phyloP scores from a whole-genome alignment of 352 stramenopile species.

The Phytophthora sojae region DNA sequence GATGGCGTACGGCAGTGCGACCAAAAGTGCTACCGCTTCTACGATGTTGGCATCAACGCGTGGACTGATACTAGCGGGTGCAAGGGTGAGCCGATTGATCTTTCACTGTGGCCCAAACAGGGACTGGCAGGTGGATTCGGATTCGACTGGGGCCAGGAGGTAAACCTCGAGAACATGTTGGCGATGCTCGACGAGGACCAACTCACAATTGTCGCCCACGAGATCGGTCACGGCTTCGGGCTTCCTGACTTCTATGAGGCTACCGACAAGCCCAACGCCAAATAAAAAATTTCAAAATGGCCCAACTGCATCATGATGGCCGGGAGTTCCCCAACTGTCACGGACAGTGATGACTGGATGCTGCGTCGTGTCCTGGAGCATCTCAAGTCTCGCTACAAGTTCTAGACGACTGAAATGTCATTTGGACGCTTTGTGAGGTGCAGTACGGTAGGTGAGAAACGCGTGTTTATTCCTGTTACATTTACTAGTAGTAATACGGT shows the following conservation, averaged over 20 bases:
- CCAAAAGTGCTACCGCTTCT: constrained; percentile 39
- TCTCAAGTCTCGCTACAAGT: no score
- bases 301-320: neutral
- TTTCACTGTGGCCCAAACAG: constrained; percentile 37
- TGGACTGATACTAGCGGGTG: constrained; percentile 29
- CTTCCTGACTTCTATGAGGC: neutral
- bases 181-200: constrained; percentile 19
- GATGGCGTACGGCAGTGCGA: constrained; percentile 34
- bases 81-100: constrained; percentile 33
- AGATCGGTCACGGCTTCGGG: constrained; percentile 12
- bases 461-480: no score
- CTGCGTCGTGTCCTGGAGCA: neutral
- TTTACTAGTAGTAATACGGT: no score
- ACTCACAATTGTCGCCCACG: constrained; percentile 32
- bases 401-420: no score
- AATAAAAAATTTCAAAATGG: no score
- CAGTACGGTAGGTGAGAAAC: no score
- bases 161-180: constrained; percentile 33
- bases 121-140: constrained; percentile 23
- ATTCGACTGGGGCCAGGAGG: constrained; percentile 13
- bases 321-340: neutral
- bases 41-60: constrained; percentile 14
- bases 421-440: no score
- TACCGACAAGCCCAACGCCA: neutral
- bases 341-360: neutral